A percentile compares a stretch with the other conserved stretches of the same genome.
Conservation (phyloP, 2,329 filamentous ascomycete species). For the Hymenoscyphus salicellus region DNA sequence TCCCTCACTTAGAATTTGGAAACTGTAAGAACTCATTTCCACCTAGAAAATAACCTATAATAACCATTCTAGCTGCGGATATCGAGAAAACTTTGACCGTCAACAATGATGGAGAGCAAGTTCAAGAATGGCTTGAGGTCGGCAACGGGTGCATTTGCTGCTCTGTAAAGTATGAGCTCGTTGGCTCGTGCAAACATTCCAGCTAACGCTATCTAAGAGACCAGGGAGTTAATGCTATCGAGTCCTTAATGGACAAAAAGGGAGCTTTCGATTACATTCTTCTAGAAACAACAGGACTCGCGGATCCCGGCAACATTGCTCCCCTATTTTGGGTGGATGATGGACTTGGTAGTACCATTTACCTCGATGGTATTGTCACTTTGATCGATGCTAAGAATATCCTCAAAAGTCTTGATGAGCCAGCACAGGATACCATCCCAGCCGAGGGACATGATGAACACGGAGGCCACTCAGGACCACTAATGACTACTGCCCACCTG, state of each 20-base stretch:
- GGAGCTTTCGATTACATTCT: constrained; percentile 97
- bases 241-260: constrained; percentile 90
- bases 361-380: constrained; percentile 94
- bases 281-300: constrained; percentile 90
- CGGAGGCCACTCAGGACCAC: constrained; percentile 54
- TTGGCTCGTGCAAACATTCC: neutral
- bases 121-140: constrained; percentile 92
- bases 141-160: constrained; percentile 98
- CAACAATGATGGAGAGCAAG: constrained; percentile 75
- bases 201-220: constrained; percentile 54
- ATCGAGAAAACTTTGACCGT: constrained; percentile 96
- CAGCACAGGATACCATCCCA: constrained; percentile 49
- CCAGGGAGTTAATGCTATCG: constrained; percentile 88
- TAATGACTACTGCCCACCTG: constrained; percentile 88
- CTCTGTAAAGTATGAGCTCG: constrained; percentile 75
- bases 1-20: constrained; percentile 62
- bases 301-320: constrained; percentile 92
- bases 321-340: constrained; percentile 98
- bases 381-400: constrained; percentile 95
- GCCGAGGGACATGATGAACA: constrained; percentile 45
- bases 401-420: constrained; percentile 74
- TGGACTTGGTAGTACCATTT: constrained; percentile 89
- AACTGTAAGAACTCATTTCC: constrained; percentile 57
- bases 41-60: constrained; percentile 6
- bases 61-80: constrained; percentile 60